phyloP scores from a whole-genome alignment of 495 filamentous ascomycete species.

The Chlorociboria aeruginascens region DNA sequence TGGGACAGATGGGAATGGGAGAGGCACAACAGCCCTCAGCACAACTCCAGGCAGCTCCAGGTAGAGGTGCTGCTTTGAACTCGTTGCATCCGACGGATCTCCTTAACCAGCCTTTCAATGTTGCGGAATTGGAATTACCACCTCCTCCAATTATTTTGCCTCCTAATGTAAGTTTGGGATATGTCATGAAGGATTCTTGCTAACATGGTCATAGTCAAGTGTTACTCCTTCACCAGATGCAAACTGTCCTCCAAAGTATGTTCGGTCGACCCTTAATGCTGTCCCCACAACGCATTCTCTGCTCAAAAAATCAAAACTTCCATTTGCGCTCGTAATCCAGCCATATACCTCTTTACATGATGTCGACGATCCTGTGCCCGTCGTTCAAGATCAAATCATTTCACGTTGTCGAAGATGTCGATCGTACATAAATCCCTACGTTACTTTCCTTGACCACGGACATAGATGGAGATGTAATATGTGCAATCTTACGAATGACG shows the following conservation, averaged over 20 bases:
- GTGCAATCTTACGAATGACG: conserved; percentile 97
- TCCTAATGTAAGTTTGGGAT: conserved; percentile 59
- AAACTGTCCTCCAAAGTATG: conserved; percentile 89
- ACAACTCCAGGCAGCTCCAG: conserved; percentile 36
- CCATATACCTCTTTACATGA: conserved; percentile 91
- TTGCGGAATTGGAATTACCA: conserved; percentile 80
- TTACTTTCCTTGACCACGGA: conserved; percentile 90
- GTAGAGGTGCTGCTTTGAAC: conserved; percentile 54
- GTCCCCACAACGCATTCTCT: conserved; percentile 83
- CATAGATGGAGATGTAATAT: conserved; percentile 99
- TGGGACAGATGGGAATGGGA: conserved; percentile 68
- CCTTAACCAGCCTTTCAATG: conserved; percentile 84
- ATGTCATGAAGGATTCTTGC: background rate
- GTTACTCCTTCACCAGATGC: conserved; percentile 85
- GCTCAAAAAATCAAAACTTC: conserved; percentile 91
- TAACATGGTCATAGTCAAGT: conserved; percentile 49
- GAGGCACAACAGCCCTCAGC: conserved; percentile 36
- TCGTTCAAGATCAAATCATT: conserved; percentile 94
- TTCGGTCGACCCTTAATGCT: conserved; percentile 88
- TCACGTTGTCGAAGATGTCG: conserved; percentile 89
- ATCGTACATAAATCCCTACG: conserved; percentile 96
- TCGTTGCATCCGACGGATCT: conserved; percentile 87
- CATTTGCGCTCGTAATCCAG: conserved; percentile 92
- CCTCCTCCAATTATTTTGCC: conserved; percentile 87
- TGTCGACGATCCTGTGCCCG: conserved; percentile 76